A percentile compares a stretch with the other conserved stretches of the same genome.
These are phyloP conservation scores for Sphaerobolus stellatus DNA, from an alignment of 1,284 basidiomycete genomes.

Conservation along the genomic window DNA sequence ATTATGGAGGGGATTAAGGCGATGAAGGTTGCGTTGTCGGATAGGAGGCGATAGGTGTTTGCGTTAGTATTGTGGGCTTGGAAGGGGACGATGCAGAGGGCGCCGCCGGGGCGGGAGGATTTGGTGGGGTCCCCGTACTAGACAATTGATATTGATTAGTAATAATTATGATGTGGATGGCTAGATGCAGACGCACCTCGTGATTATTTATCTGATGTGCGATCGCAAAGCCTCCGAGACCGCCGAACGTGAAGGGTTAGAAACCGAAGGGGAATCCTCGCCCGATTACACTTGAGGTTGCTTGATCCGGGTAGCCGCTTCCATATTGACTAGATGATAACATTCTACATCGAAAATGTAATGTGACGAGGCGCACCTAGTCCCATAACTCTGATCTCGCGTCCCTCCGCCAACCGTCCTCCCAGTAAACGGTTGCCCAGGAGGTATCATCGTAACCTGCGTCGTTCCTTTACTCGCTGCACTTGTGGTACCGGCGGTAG, in stretches of 20 bases:
- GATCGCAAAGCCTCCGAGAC: constrained; percentile 28
- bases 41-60: constrained; percentile 54
- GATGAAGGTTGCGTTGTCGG: constrained; percentile 56
- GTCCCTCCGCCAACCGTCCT: constrained; percentile 42
- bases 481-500: constrained; percentile 25
- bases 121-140: constrained; percentile 59
- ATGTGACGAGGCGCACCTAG: constrained; percentile 30
- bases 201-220: not conserved
- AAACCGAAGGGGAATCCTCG: constrained; percentile 56
- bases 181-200: not conserved
- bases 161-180: too few relatives aligned
- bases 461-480: constrained; percentile 43
- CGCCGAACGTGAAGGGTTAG: constrained; percentile 58
- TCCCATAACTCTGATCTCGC: constrained; percentile 39
- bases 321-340: constrained; percentile 46
- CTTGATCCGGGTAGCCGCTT: constrained; percentile 53
- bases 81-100: constrained; percentile 51
- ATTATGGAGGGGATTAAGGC: constrained; percentile 49
- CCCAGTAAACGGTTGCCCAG: constrained; percentile 44
- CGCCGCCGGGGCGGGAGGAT: constrained; percentile 57
- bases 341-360: constrained; percentile 1
- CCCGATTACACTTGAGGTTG: constrained; percentile 42
- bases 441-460: constrained; percentile 32
- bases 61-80: constrained; percentile 42
- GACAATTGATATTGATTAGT: too few relatives aligned